Base-by-base conservation (phyloP, 805 yeast genomes). In the Hanseniaspora occidentalis region DNA sequence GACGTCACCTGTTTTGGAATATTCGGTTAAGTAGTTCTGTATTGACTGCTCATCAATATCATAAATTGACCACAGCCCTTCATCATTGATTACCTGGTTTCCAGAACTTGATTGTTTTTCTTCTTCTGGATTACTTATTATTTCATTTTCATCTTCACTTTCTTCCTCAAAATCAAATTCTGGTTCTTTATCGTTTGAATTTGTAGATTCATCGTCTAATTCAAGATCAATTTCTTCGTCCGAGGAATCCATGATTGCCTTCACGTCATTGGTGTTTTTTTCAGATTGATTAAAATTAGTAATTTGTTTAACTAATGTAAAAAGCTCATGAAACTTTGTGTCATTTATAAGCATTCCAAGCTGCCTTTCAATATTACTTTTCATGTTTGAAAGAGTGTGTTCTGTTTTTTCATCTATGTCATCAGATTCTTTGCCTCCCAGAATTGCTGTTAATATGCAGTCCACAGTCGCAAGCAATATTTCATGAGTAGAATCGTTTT, bases 401-500 rank as follows among this genome's bases (percentile, higher is more conserved):
- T 24, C 18, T 17, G 7, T 4, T 10, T 36, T n/a, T 24, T 14
- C n/a, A 16, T 36, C 31, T 11, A 24, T 13, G 26, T 19, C 33
- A 17, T 25, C 27, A 6, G 20, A 24, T 14, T 41, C 37, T 22
- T 21, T 23, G 11, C 36, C 20, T 10, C 33, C 18, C 17, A 29
- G 16, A 13, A 29, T n/a, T 9, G 13, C 33, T 14, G 13, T 29
- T 16, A 29, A 29, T 10, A 29, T n/a, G 18, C 16, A 29, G 33
- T 29, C 33, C 18, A 29, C 33, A 5, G 33, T 29, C 16, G 33
- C 16, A 4, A 76, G 54, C 2, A 85, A 67, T 2, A 77, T 72
- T 34, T 76, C 83, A 42, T 81, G 85, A 7, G 88, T 74, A n/a
- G 83, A 73, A 54, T 86, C 96, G 37, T 66, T 67, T 10, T 79